Conservation (phyloP, 257 asterid species). For the Mentha longifolia region DNA sequence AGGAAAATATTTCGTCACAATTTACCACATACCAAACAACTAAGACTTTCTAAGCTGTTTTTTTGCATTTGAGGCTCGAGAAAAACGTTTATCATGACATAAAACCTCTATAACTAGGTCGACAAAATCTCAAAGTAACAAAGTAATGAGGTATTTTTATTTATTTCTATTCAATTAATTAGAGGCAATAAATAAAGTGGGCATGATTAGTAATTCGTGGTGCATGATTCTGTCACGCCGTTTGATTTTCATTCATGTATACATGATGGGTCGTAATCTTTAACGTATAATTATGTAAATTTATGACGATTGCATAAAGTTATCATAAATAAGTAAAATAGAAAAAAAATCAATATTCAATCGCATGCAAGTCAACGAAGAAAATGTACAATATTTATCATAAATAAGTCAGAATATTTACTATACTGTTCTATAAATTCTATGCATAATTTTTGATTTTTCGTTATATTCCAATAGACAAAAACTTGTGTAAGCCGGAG, state of each 20-base stretch:
- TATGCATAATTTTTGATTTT: too few relatives aligned
- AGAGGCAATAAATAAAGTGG: conserved; percentile 24
- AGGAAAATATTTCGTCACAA: too few relatives aligned
- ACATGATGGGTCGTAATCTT: neutral
- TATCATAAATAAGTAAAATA: too few relatives aligned
- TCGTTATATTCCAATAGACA: too few relatives aligned
- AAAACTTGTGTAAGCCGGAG: too few relatives aligned
- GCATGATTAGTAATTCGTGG: conserved; percentile 10
- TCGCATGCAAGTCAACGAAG: too few relatives aligned
- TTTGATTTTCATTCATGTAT: neutral
- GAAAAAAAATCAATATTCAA: too few relatives aligned
- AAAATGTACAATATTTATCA: too few relatives aligned
- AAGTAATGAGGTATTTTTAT: neutral
- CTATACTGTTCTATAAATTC: too few relatives aligned
- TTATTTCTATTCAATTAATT: neutral
- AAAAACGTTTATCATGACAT: neutral
- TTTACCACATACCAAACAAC: too few relatives aligned
- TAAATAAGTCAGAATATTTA: too few relatives aligned
- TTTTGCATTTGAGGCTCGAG: neutral
- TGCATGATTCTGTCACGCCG: neutral
- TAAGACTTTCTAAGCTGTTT: too few relatives aligned
- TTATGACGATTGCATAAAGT: neutral
- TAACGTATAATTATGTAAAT: neutral
- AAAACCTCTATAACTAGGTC: neutral
- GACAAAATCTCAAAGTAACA: neutral